These are phyloP conservation scores for Cicer cuneatum DNA, from an alignment of 306 rosid species.

Conservation along the genomic window DNA sequence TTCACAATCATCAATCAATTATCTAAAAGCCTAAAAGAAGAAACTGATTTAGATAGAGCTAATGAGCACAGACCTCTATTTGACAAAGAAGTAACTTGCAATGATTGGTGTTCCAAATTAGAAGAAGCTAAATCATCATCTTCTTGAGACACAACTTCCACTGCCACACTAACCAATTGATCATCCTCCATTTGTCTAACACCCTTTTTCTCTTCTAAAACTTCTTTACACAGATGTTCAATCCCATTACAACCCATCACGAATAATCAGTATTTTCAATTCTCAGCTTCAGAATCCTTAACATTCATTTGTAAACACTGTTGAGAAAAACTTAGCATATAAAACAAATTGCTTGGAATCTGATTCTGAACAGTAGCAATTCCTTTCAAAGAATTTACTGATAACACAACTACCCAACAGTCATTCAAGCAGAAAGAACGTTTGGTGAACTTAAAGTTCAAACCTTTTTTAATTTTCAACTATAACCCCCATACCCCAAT, in stretches of 20 bases:
- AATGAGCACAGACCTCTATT: constrained; percentile 56
- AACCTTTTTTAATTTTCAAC: constrained; percentile 28
- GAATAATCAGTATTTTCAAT: constrained; percentile 25
- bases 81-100: constrained; percentile 49
- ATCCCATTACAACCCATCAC: constrained; percentile 60
- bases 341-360: constrained; percentile 27
- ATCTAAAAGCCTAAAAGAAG: constrained; percentile 14
- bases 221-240: constrained; percentile 38
- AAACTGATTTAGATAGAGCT: constrained; percentile 30
- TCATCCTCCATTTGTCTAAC: constrained; percentile 42
- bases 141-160: constrained; percentile 35
- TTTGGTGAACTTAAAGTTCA: constrained; percentile 53
- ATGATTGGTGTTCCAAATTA: constrained; percentile 9
- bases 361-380: constrained; percentile 30
- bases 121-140: constrained; percentile 44
- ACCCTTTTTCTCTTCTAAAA: constrained; percentile 44
- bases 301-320: background rate
- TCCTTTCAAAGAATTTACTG: background rate
- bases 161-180: constrained; percentile 8
- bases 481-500: constrained; percentile 34
- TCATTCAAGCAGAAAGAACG: constrained; percentile 48
- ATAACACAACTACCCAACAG: constrained; percentile 38
- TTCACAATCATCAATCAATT: constrained; percentile 4
- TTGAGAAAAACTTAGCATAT: constrained; percentile 18
- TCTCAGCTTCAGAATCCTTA: constrained; percentile 10